Base-by-base conservation (phyloP, 169 alveolate genomes). In the Cryptosporidium andersoni region DNA sequence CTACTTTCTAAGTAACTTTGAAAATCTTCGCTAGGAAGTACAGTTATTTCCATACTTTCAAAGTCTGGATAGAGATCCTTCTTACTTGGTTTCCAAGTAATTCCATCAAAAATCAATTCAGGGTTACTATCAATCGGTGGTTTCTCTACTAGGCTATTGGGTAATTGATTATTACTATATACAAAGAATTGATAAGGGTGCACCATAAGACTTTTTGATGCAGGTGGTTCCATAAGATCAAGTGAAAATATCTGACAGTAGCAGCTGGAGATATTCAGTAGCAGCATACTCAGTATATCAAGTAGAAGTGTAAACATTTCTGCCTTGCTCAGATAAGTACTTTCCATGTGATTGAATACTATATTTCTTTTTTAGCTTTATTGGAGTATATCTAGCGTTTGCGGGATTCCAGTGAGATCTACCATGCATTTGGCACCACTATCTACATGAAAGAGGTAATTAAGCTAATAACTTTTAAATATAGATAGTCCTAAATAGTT, bases 181-280 rank as follows among this genome's bases (percentile, higher is more conserved):
- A 66, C 64, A 66, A 52, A 66, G 40, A 66, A 66, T 51, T 66
- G 81, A 9, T 66, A 36, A 9, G 81, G 81, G 14, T 66, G 64
- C 37, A 66, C 51, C 8, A 66, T 8, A 12, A 66, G 47, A 9
- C 64, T 45, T 66, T 66, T 66, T 36, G 81, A 34, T 8, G 81
- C 64, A 51, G 81, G 81, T 52, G 51, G 36, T 16, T 49, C 51
- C 51, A 66, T 16, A 14, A 49, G 64, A 34, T 66, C 64, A 25
- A 66, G 37, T 25, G 64, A 47, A 51, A 51, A 66, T 9, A 25
- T 25, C 14, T 56, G 45, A 25, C 40, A 7, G 14, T 14, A 9
- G 0, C 25, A 25, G 25, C 25, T 25, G 25, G 25, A 25, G 25
- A 25, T 25, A 25, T 25, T 25, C 25, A 25, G 25, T 25, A 25